Evolutionary conservation across 306 rosid genomes (phyloP).

Genomic region (Gastrolobium villosum): DNA sequence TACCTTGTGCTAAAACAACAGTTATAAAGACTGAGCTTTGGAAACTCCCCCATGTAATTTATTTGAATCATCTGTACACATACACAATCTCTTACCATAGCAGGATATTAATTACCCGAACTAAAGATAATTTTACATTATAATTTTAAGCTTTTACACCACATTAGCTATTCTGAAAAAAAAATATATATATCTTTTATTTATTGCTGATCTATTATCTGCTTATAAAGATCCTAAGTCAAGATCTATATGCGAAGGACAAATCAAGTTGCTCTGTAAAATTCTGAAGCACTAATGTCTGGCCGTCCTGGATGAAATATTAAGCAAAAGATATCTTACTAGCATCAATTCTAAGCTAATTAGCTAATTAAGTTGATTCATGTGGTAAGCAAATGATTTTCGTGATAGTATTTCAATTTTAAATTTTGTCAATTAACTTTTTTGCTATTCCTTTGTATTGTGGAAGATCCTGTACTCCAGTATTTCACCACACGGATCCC

Average conservation of each 20-base stretch:
- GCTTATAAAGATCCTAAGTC: neutral
- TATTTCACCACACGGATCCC: constrained; percentile 66
- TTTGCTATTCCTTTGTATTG: neutral
- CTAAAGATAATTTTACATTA: neutral
- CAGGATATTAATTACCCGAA: no score
- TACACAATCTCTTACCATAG: no score
- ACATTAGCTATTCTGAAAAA: neutral
- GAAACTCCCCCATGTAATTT: no score
- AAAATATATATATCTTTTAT: neutral
- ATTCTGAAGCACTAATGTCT: neutral
- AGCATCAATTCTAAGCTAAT: no score
- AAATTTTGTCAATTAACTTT: neutral
- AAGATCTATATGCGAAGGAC: neutral
- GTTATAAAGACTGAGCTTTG: no score
- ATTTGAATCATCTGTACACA: no score
- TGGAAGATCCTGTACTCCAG: constrained; percentile 69
- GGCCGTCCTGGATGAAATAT: no score
- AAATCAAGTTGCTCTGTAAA: neutral
- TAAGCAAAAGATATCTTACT: no score
- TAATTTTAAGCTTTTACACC: neutral
- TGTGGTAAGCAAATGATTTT: neutral
- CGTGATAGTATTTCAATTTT: neutral
- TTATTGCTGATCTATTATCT: neutral
- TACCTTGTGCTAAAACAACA: no score
- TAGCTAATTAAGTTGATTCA: neutral